Base-by-base conservation (phyloP, 176 grass and related monocot species). In the Carex kokanica region DNA sequence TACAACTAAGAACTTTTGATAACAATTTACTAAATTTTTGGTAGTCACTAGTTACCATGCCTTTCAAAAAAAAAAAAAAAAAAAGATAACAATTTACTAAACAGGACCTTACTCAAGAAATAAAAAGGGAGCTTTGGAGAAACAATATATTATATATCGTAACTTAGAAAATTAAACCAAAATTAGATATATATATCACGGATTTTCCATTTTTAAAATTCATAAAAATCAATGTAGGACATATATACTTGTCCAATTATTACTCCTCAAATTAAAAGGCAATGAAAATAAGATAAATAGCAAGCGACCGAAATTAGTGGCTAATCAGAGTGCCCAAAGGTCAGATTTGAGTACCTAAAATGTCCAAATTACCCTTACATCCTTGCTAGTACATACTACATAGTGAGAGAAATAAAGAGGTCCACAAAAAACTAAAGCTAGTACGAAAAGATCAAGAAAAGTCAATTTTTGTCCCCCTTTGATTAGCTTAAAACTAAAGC, bases 401-500 rank as follows among this genome's bases (percentile, higher is more conserved):
- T 1, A 27, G 12, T 16, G 47, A 77, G 47, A 77, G 21, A 77
- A 54, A 6, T 23, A 80, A 80, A 20, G 23, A 80, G 78, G 55
- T n/a, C 57, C 54, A 80, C 54, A 80, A 59, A 60, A 63, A 21
- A 41, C 9, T 81, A 63, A 61, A 63, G 32, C 57, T 25, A 25
- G 78, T 81, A 81, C 38, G 57, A 34, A 63, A 43, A 41, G 32
- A 61, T 63, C 57, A 81, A 80, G 54, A 63, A 41, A 81, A 81
- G 57, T 81, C 57, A 81, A 81, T 25, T 41, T 77, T 81, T 60
- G 53, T 81, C 78, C 31, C 54, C 31, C 78, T 81, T 81, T n/a
- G n/a, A n/a, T n/a, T 63, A 47, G 59, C 57, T 81, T 81, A 47
- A 62, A 63, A 41, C 34, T 63, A 81, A 77, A 81, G 54, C 78